Evolutionary conservation across 164 flowering plant genomes (phyloP), one percentile per base, ranked within the genome.

Genomic region (Macadamia integrifolia): DNA sequence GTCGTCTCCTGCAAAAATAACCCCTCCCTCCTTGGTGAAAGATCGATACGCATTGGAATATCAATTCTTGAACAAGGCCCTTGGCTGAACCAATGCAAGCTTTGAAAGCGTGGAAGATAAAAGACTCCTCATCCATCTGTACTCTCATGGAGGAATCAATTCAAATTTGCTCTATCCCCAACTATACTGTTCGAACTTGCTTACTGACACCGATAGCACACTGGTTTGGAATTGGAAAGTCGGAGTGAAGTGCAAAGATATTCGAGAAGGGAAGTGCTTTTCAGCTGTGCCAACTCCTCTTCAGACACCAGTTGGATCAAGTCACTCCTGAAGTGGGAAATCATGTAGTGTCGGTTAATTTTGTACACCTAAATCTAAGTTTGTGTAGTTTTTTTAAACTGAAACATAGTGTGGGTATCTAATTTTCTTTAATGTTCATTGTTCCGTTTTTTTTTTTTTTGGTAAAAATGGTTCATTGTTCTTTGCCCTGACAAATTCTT

Each of bases 251-350:
- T 82, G 93, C 65, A 93, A 61, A 2, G 90, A 83, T 57, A 93
- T 84, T 35, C 90, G 76, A 4, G 98, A 91, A 4, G 94, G 98
- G 80, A 93, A 93, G 75, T 91, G 94, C 70, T 91, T 93, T 61
- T 93, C 98, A 0, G 78, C 74, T 55, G 78, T 35, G 5, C 98
- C 98, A 6, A 72, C 83, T 60, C 97, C 98, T 72, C 83, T 58
- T 88, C 89, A 1, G 74, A 80, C 58, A 90, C 79, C 10, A 93
- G 83, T 6, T 80, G 83, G 57, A 83, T 53, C 7, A 93, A 79
- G 28, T 93, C 96, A 63, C 84, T 82, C 80, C 98, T 90, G 23
- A 23, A 23, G 23, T 23, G 23, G 23, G 23, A 23, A 23, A 23
- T 23, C 23, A 23, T 23, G 23, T 23, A 23, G 23, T 23, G 23